A percentile compares a stretch with the other conserved stretches of the same genome.
phyloP scores from a whole-genome alignment of 768 basidiomycete genomes.

The Xanthoconium purpureum region DNA sequence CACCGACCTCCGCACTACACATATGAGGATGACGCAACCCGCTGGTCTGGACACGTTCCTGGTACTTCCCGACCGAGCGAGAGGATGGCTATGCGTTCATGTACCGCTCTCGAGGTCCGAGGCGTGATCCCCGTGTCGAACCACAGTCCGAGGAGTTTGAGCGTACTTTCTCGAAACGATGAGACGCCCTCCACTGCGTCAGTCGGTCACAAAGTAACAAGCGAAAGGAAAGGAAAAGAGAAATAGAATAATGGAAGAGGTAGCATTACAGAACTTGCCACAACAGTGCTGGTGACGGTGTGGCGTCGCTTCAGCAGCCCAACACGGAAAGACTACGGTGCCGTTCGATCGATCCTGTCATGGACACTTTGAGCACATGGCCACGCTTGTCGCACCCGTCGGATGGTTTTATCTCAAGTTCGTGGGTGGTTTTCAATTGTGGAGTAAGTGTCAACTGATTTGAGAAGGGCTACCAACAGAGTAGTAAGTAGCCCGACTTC shows the following conservation, averaged over 20 bases:
- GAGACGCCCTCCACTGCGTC: not conserved
- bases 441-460: not conserved
- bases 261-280: not conserved
- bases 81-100: not conserved
- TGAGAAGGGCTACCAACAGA: conserved; percentile 1
- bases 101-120: conserved; percentile 1
- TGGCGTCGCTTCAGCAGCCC: not conserved
- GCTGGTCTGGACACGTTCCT: not conserved
- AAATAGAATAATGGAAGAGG: not conserved
- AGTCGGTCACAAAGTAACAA: not conserved
- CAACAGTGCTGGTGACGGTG: not conserved
- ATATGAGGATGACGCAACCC: not conserved
- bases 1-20: not conserved
- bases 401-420: conserved; percentile 5
- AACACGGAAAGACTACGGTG: not conserved
- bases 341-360: conserved; percentile 4
- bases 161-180: not conserved
- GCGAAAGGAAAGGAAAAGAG: not conserved
- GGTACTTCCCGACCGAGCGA: not conserved
- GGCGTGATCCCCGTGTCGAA: not conserved
- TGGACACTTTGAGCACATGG: no score
- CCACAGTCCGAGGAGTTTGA: conserved; percentile 21
- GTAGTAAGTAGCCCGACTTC: not conserved
- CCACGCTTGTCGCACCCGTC: conserved; percentile 5
- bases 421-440: conserved; percentile 7